Conservation (phyloP, 106 monocot species). For the Dendrobium chrysotoxum region DNA sequence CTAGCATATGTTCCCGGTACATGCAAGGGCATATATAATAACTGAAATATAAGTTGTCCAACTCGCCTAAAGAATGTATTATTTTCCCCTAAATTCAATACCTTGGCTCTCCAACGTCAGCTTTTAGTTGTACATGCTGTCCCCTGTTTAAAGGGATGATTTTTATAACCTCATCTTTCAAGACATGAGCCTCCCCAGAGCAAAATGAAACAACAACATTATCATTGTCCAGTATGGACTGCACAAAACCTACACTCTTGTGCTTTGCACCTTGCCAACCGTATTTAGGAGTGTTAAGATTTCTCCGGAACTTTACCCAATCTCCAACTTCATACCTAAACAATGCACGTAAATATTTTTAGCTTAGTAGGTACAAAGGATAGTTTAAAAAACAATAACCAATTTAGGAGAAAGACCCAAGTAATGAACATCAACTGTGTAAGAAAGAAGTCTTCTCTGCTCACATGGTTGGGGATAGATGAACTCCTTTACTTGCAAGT, state of each 20-base stretch:
- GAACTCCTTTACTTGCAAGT: conserved; percentile 70
- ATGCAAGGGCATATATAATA: no score
- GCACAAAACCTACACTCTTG: conserved; percentile 90
- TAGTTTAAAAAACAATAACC: neutral
- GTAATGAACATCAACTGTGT: conserved; percentile 2
- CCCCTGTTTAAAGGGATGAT: conserved; percentile 92
- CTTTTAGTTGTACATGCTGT: conserved; percentile 87
- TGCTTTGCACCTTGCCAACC: conserved; percentile 91
- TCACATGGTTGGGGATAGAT: conserved; percentile 90
- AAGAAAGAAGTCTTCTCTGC: conserved; percentile 10
- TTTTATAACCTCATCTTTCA: conserved; percentile 70
- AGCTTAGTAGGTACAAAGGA: neutral
- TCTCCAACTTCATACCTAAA: conserved; percentile 84
- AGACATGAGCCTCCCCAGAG: conserved; percentile 72
- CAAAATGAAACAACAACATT: conserved; percentile 81
- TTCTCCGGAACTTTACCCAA: conserved; percentile 89
- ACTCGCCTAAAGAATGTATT: neutral
- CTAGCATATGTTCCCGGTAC: no score
- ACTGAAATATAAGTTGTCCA: neutral
- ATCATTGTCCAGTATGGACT: conserved; percentile 44
- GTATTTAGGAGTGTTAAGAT: conserved; percentile 44
- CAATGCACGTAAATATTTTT: conserved; percentile 1
- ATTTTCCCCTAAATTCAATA: conserved; percentile 14
- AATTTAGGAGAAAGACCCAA: neutral
- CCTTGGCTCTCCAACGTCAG: conserved; percentile 79